Conservation (phyloP, 225 moss, liverwort and hornwort species). For the Polytrichum commune region DNA sequence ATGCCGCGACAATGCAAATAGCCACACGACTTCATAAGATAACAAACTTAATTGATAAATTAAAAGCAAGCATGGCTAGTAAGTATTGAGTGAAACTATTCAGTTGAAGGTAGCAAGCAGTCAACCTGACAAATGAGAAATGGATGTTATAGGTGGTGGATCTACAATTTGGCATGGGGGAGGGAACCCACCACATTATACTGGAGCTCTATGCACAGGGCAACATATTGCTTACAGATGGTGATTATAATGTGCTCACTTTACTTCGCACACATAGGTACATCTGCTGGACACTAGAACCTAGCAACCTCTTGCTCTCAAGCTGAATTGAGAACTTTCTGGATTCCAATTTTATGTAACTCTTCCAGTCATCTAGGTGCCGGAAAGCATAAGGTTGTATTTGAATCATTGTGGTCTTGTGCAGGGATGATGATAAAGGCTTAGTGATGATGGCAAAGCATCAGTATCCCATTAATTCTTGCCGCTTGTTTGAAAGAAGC, state of each 20-base stretch:
- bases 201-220: constrained; percentile 84
- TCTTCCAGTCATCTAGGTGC: too few species aligned
- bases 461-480: constrained; percentile 67
- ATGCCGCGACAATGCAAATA: too few species aligned
- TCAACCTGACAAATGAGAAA: too few species aligned
- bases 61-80: too few species aligned
- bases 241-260: constrained; percentile 69
- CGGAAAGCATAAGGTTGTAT: too few species aligned
- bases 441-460: constrained; percentile 75
- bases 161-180: constrained; percentile 88
- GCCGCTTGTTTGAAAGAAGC: constrained; percentile 73
- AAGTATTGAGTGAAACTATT: too few species aligned
- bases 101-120: too few species aligned
- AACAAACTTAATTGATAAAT: too few species aligned
- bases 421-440: constrained; percentile 89
- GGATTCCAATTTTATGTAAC: too few species aligned
- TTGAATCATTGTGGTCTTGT: background rate
- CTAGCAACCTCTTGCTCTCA: background rate
- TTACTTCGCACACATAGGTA: constrained; percentile 80
- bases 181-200: constrained; percentile 73
- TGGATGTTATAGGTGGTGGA: constrained; percentile 57
- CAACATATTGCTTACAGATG: constrained; percentile 80
- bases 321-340: too few species aligned
- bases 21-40: too few species aligned
- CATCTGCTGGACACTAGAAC: constrained; percentile 4